phyloP scores from a whole-genome alignment of 768 basidiomycete genomes.

The Ramaria sp. region DNA sequence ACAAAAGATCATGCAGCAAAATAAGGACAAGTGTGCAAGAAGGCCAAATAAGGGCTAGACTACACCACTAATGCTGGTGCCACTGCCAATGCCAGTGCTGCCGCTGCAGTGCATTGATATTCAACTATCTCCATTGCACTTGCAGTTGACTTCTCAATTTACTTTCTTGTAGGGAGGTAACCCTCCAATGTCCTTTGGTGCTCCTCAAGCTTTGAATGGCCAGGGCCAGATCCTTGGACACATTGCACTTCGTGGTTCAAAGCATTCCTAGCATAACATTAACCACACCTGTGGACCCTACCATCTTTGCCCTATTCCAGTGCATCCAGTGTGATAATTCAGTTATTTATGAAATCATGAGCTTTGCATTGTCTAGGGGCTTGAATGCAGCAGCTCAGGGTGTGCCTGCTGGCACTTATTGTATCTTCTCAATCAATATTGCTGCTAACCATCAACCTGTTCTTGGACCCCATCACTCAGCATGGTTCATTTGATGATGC shows the following conservation, averaged over 20 bases:
- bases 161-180: slow-evolving; percentile 16
- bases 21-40: too few species aligned
- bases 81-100: slow-evolving; percentile 11
- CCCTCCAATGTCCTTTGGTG: slow-evolving; percentile 42
- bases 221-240: slow-evolving; percentile 45
- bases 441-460: slow-evolving; percentile 50
- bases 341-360: background rate
- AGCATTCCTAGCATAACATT: slow-evolving; percentile 30
- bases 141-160: background rate
- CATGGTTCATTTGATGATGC: slow-evolving; percentile 52
- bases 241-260: slow-evolving; percentile 51
- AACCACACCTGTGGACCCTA: slow-evolving; percentile 38
- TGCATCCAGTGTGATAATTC: slow-evolving; percentile 8
- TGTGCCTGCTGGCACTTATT: slow-evolving; percentile 51
- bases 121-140: background rate
- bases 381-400: slow-evolving; percentile 31
- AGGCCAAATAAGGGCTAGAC: too few species aligned
- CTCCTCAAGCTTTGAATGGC: slow-evolving; percentile 42
- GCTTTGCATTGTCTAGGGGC: slow-evolving; percentile 19
- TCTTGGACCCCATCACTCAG: slow-evolving; percentile 49
- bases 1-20: too few species aligned
- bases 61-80: slow-evolving; percentile 9
- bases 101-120: slow-evolving; percentile 4
- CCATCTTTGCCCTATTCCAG: slow-evolving; percentile 47
- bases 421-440: slow-evolving; percentile 45